Evolutionary conservation across 1,139 yeast genomes (phyloP), one percentile per base, ranked within the genome.

Genomic region (Sugiyamaella neomexicana): DNA sequence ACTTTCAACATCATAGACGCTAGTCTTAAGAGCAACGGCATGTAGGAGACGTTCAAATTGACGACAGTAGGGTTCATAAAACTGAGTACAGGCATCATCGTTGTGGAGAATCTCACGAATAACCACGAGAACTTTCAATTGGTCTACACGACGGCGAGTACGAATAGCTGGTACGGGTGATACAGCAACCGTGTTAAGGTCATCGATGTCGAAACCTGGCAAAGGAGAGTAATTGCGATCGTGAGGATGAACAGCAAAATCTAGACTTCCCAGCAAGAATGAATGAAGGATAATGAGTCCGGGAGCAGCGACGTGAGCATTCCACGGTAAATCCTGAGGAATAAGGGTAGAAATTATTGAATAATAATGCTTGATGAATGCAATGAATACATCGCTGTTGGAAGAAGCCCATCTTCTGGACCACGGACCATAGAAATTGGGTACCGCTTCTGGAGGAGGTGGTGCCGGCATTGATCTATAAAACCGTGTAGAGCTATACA

Each of bases 341-440:
- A 66, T 58, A 16, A 59, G 38, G 16, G 58, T 55, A 17, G 73
- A 64, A 15, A 69, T 55, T 53, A 71, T 55, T 70, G 67, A 52
- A 56, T 73, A 70, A 65, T 85, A 86, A 68, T 89, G 95, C 65
- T 89, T 83, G 55, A 87, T 72, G 63, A 89, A 89, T 1, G 95
- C 83, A 59, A 80, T 80, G 68, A 89, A 87, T 1, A 88, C 76
- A 57, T 78, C 79, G 37, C 80, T 70, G 59, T 77, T 77, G 40
- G 75, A 69, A 5, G 74, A 68, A 62, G 83, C 71, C 90, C 89
- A 79, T 73, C 88, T 62, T 16, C 81, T 74, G 1, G 82, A 83
- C 95, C 95, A 87, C 12, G 78, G 71, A 0, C 89, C 90, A 57
- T 75, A 78, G 2, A 89, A 82, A 56, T 82, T 86, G 29, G 42